These are phyloP conservation scores for Penicillium alfredii DNA, from an alignment of 495 filamentous ascomycete genomes.

Conservation along the genomic window DNA sequence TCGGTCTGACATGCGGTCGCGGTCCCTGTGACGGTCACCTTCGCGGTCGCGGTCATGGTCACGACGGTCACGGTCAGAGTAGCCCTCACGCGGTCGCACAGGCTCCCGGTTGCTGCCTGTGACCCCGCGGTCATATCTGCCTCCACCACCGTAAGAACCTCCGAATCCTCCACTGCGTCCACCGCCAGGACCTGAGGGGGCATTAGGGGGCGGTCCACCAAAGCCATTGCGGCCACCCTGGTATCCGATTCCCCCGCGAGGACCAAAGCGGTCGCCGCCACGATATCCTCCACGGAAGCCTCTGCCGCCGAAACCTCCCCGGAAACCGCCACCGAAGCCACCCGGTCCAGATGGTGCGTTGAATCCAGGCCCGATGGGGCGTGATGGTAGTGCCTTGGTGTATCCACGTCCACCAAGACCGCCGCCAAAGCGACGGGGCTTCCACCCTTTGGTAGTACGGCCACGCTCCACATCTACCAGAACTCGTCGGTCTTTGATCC, in stretches of 20 bases:
- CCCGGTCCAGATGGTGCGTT: conserved; percentile 61
- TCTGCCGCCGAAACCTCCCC: conserved; percentile 50
- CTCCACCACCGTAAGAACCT: conserved; percentile 37
- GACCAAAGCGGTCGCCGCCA: conserved; percentile 58
- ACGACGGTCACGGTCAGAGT: conserved; percentile 49
- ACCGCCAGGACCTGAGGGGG: conserved; percentile 73
- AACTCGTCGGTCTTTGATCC: conserved; percentile 85
- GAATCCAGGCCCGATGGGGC: conserved; percentile 59
- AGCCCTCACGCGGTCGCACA: conserved; percentile 43
- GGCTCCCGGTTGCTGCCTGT: conserved; percentile 53
- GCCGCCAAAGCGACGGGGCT: conserved; percentile 84
- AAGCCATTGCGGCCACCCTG: conserved; percentile 55
- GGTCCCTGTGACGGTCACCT: conserved; percentile 50
- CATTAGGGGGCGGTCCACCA: conserved; percentile 64
- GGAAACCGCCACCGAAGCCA: conserved; percentile 60
- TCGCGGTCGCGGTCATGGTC: conserved; percentile 57
- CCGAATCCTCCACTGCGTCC: conserved; percentile 50
- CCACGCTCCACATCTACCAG: conserved; percentile 96
- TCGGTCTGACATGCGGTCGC: conserved; percentile 29
- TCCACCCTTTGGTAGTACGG: conserved; percentile 91
- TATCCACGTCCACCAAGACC: conserved; percentile 90
- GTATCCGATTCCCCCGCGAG: conserved; percentile 56
- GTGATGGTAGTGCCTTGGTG: conserved; percentile 72
- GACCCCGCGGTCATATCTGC: conserved; percentile 43
- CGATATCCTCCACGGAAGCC: conserved; percentile 53